Percentiles rank a stretch among this genome's conserved stretches.
Conservation (phyloP, 208 protist species). For the Leishmania tarentolae region DNA sequence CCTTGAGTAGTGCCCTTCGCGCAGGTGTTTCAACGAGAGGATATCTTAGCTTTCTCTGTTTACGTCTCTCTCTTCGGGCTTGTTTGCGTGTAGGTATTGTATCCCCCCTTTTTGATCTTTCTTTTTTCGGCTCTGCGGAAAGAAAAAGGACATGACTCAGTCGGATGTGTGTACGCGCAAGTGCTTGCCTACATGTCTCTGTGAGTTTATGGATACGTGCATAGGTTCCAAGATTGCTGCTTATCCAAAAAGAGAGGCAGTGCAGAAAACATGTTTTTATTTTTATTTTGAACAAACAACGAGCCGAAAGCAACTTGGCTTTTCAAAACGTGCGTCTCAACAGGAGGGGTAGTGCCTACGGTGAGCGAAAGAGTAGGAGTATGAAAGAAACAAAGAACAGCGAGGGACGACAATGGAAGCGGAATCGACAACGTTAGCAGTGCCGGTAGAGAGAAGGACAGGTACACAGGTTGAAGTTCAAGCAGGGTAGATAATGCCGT, state of each 20-base stretch:
- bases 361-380: background rate
- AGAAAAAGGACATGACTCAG: background rate
- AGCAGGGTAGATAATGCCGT: background rate
- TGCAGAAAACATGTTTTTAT: background rate
- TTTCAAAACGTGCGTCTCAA: background rate
- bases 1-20: slow-evolving; percentile 55
- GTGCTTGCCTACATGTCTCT: background rate
- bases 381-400: background rate
- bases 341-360: background rate
- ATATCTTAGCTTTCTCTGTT: slow-evolving; percentile 8
- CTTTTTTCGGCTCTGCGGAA: background rate
- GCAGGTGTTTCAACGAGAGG: background rate
- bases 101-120: background rate
- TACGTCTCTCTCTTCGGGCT: background rate
- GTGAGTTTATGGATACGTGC: background rate
- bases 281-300: background rate
- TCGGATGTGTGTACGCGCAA: background rate
- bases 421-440: background rate
- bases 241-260: background rate
- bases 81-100: background rate
- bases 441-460: background rate
- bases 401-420: background rate
- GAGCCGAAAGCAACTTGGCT: background rate
- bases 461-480: background rate
- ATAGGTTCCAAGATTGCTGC: background rate